Conservation (phyloP, 2,329 filamentous ascomycete species). For the Davidsoniella eucalypti region DNA sequence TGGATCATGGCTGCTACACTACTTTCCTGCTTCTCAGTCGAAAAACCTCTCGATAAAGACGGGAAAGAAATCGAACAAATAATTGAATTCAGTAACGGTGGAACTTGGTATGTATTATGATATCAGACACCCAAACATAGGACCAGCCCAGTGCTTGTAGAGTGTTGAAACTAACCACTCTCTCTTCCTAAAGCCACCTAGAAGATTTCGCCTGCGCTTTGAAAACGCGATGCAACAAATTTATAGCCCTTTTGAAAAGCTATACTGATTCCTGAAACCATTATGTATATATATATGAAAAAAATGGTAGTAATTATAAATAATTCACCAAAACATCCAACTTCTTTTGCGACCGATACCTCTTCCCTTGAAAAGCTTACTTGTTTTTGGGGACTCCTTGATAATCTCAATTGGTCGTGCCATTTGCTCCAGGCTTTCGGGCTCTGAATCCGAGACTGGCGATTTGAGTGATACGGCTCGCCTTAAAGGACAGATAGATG, state of each 20-base stretch:
- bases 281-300: too few species aligned
- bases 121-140: neutral
- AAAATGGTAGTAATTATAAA: neutral
- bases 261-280: too few species aligned
- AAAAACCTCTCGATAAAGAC: conserved; percentile 16
- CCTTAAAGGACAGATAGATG: conserved; percentile 10
- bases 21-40: conserved; percentile 19
- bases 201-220: conserved; percentile 1
- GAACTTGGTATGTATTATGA: conserved; percentile 18
- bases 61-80: conserved; percentile 18
- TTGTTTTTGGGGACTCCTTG: neutral
- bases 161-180: neutral
- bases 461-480: neutral
- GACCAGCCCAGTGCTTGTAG: conserved; percentile 4
- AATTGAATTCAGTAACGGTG: conserved; percentile 20
- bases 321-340: conserved; percentile 7
- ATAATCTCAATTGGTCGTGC: too few species aligned
- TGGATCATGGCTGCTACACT: conserved; percentile 23
- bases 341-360: conserved; percentile 1
- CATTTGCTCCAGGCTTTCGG: too few species aligned
- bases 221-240: neutral
- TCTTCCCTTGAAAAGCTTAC: neutral
- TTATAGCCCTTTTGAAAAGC: too few species aligned
- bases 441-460: too few species aligned
- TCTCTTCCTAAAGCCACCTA: neutral